Percentiles rank a stretch among this genome's conserved stretches.
Evolutionary conservation across 2,329 filamentous ascomycete species (phyloP).

Genomic region (Aspergillus tubingensis): DNA sequence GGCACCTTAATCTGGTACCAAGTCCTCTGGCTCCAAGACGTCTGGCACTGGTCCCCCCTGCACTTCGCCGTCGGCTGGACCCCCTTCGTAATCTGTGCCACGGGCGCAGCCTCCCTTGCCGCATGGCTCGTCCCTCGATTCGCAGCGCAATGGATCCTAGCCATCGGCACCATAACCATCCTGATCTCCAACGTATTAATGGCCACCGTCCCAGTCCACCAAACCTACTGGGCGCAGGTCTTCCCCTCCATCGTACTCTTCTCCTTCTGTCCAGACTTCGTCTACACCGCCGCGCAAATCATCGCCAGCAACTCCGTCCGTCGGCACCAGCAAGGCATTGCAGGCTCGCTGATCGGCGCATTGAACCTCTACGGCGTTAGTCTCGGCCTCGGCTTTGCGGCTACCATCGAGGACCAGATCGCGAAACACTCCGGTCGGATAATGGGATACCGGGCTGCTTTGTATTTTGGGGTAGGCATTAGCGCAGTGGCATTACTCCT

Average conservation of each 20-base stretch:
- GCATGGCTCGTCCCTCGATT: slow-evolving; percentile 52
- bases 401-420: slow-evolving; percentile 39
- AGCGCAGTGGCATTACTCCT: slow-evolving; percentile 31
- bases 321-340: slow-evolving; percentile 53
- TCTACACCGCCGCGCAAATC: slow-evolving; percentile 55
- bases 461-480: slow-evolving; percentile 36
- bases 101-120: slow-evolving; percentile 40
- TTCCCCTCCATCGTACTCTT: slow-evolving; percentile 45
- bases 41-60: slow-evolving; percentile 47
- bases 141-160: slow-evolving; percentile 52
- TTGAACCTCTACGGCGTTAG: slow-evolving; percentile 48
- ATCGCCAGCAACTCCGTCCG: slow-evolving; percentile 56
- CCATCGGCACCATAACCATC: slow-evolving; percentile 42
- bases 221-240: slow-evolving; percentile 47
- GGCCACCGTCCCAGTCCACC: slow-evolving; percentile 50
- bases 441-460: slow-evolving; percentile 34
- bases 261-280: slow-evolving; percentile 51
- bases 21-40: slow-evolving; percentile 47
- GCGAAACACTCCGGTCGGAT: slow-evolving; percentile 20
- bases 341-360: slow-evolving; percentile 52
- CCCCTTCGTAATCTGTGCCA: slow-evolving; percentile 46
- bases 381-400: slow-evolving; percentile 48
- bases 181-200: slow-evolving; percentile 37
- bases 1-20: slow-evolving; percentile 55
- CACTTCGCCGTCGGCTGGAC: slow-evolving; percentile 43